A percentile compares a stretch with the other conserved stretches of the same genome.
Evolutionary conservation across 2,329 filamentous ascomycete species (phyloP).

Genomic region (Elsinoe perseae): DNA sequence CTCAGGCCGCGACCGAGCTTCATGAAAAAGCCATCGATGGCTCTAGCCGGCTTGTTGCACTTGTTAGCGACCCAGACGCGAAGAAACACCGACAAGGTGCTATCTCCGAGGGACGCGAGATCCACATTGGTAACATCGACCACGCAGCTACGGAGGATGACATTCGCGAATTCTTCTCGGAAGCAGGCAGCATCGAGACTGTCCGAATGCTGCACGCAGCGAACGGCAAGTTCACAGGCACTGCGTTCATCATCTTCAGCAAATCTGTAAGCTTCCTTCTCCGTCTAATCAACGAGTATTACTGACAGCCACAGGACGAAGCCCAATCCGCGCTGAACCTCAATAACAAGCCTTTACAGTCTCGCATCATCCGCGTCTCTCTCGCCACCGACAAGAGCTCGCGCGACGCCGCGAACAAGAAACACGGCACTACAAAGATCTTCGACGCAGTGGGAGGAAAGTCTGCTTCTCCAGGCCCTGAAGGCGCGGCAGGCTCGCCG

Average conservation of each 20-base stretch:
- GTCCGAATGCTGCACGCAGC: conserved; percentile 63
- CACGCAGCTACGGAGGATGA: conserved; percentile 71
- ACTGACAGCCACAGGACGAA: conserved; percentile 22
- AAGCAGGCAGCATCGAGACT: conserved; percentile 66
- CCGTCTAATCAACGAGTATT: background rate
- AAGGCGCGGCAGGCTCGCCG: conserved; percentile 17
- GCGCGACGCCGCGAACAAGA: conserved; percentile 15
- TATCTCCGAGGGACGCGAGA: conserved; percentile 76
- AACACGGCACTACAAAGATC: conserved; percentile 18
- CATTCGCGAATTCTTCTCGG: conserved; percentile 60
- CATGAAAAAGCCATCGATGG: conserved; percentile 63
- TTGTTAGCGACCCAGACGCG: conserved; percentile 73
- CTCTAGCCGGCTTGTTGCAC: conserved; percentile 61
- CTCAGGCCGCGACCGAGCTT: conserved; percentile 62
- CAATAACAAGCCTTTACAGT: conserved; percentile 29
- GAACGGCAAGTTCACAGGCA: conserved; percentile 64
- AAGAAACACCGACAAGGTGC: conserved; percentile 75
- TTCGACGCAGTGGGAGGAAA: conserved; percentile 5
- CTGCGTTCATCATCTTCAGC: conserved; percentile 70
- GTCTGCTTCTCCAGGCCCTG: conserved; percentile 15
- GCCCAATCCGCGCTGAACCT: conserved; percentile 29
- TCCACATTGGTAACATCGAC: conserved; percentile 77
- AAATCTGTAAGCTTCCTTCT: conserved; percentile 35
- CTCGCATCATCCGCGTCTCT: conserved; percentile 30
- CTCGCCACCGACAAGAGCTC: conserved; percentile 22